Evolutionary conservation across 768 basidiomycete genomes (phyloP).

Genomic region (Cubamyces sp.): DNA sequence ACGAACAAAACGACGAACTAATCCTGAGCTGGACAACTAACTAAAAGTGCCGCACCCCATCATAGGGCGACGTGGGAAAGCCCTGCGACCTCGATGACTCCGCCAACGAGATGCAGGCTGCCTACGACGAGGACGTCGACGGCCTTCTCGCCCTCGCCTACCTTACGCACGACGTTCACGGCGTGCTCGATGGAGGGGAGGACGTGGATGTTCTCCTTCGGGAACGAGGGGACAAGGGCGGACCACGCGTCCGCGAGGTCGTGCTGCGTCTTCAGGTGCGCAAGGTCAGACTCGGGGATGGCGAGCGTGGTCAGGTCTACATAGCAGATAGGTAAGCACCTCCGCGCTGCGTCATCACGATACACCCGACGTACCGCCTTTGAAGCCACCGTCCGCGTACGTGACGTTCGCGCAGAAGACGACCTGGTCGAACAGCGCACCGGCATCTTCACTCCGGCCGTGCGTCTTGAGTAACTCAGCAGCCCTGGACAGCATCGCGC

Average conservation of each 20-base stretch:
- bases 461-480: slow-evolving; percentile 49
- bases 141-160: slow-evolving; percentile 35
- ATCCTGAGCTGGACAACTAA: background rate
- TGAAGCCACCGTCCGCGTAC: slow-evolving; percentile 85
- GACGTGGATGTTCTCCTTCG: slow-evolving; percentile 68
- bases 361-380: slow-evolving; percentile 64
- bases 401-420: slow-evolving; percentile 98
- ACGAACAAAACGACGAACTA: background rate
- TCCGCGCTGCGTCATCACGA: slow-evolving; percentile 6
- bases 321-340: slow-evolving; percentile 5
- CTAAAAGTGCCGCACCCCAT: background rate
- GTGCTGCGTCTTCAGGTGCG: slow-evolving; percentile 72
- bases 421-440: slow-evolving; percentile 75
- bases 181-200: slow-evolving; percentile 91
- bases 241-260: slow-evolving; percentile 79
- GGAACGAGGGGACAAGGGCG: slow-evolving; percentile 61
- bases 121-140: slow-evolving; percentile 84
- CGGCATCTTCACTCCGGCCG: slow-evolving; percentile 41
- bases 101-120: slow-evolving; percentile 92
- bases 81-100: slow-evolving; percentile 88
- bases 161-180: slow-evolving; percentile 59
- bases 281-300: slow-evolving; percentile 62
- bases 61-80: slow-evolving; percentile 71
- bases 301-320: slow-evolving; percentile 80
- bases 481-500: slow-evolving; percentile 56